Base-by-base conservation (phyloP, 2,329 filamentous ascomycete species). In the Cladorrhinum sp. region DNA sequence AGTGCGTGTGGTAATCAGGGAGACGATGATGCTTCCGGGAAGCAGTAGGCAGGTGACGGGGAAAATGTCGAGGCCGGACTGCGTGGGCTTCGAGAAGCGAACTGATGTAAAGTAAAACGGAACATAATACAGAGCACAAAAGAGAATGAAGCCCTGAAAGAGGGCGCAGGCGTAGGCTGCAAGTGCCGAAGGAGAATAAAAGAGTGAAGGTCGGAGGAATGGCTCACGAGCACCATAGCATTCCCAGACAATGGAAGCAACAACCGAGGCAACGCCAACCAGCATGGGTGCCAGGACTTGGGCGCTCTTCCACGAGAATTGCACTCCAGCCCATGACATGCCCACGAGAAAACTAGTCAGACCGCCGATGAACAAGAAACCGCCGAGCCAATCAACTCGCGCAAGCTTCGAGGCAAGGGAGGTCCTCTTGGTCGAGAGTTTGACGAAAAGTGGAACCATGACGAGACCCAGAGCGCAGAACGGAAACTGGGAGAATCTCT, bases 341-440 rank as follows among this genome's bases (percentile, higher is more conserved):
- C 79, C 74, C 2, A 82, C 69, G 5, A 83, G 75, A 16, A 82
- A 74, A 4, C 76, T 71, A 9, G 78, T 75, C 5, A 76, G 70
- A 1, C 76, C 76, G 1, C 69, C 72, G 1, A 78, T 78, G 65
- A 83, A 77, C 10, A 81, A 59, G n/a, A 73, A 65, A 1, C 75
- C 77, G 2, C 81, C 81, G 2, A 78, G 36, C 67, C 74, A 79
- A 65, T 85, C 81, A 21, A 81, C 73, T 0, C 76, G 71, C 20
- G 59, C 61, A 8, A 78, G 66, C 58, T 77, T 76, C 55, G 73
- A 64, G 21, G 30, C 52, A 9, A 75, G 61, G 0, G 73, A 74
- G 1, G 73, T 70, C 26, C 67, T 63, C 48, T 65, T 67, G 0
- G 74, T 72, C 33, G 72, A 72, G 39, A 78, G 67, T 14, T 79